These are phyloP conservation scores for Pterocarpus santalinus DNA, from an alignment of 306 rosid genomes.

Conservation along the genomic window DNA sequence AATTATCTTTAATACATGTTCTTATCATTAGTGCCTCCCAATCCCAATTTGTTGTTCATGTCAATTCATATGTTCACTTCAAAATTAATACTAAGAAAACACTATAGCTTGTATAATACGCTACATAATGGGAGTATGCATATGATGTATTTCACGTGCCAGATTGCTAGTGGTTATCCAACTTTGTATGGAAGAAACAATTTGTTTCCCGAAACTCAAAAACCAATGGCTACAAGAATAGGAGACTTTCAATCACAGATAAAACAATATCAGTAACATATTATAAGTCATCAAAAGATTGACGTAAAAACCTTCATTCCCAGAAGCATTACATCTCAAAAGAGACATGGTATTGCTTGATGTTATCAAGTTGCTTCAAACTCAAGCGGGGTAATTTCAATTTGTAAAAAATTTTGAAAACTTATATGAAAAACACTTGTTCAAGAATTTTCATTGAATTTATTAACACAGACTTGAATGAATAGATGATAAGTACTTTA, in stretches of 20 bases:
- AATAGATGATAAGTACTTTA: no score
- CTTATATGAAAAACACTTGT: no score
- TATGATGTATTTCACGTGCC: not conserved
- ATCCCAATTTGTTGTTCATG: not conserved
- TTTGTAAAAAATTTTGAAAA: no score
- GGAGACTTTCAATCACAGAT: not conserved
- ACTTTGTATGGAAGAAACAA: conserved; percentile 19
- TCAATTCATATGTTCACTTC: conserved; percentile 23
- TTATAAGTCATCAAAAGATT: no score
- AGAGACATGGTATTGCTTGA: no score
- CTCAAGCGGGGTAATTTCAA: no score
- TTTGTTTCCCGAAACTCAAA: conserved; percentile 9
- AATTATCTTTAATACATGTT: conserved; percentile 28
- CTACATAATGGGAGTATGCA: conserved; percentile 22
- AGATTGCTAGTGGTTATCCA: no score
- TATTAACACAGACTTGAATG: no score
- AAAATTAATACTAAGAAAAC: conserved; percentile 9
- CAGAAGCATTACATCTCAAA: no score
- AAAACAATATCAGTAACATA: not conserved
- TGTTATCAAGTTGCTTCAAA: no score
- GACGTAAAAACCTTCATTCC: no score
- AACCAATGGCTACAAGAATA: not conserved
- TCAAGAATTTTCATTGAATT: no score
- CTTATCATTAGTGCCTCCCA: not conserved
- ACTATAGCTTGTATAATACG: conserved; percentile 29